phyloP scores from a whole-genome alignment of 805 yeast species.

The Candida patagonica region DNA sequence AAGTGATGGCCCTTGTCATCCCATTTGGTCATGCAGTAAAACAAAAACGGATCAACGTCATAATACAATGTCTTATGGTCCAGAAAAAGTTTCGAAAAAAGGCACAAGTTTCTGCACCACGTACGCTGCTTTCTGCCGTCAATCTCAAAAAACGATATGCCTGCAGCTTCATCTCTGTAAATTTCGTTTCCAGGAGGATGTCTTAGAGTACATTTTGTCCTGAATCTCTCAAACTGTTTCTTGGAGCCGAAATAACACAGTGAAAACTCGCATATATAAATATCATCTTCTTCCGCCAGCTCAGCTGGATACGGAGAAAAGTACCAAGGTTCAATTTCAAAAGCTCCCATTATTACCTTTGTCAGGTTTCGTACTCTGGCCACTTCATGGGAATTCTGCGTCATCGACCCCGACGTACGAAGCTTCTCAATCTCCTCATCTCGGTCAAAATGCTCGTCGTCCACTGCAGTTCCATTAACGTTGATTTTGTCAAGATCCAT shows the following conservation, averaged over 20 bases:
- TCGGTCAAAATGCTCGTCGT: constrained; percentile 64
- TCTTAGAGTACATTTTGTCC: constrained; percentile 75
- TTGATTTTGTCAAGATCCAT: constrained; percentile 78
- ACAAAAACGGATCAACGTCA: constrained; percentile 95
- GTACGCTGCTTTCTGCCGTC: constrained; percentile 95
- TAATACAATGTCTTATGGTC: constrained; percentile 96
- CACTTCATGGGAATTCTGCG: constrained; percentile 77
- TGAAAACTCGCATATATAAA: constrained; percentile 88
- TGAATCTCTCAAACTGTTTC: constrained; percentile 87
- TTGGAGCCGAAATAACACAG: constrained; percentile 79
- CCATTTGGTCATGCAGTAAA: constrained; percentile 88
- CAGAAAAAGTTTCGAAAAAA: constrained; percentile 78
- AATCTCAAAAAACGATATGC: constrained; percentile 91
- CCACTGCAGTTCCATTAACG: constrained; percentile 63
- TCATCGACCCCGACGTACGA: constrained; percentile 95
- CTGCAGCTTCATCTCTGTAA: constrained; percentile 70
- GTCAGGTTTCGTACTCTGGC: constrained; percentile 82
- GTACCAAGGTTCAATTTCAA: constrained; percentile 97
- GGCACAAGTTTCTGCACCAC: constrained; percentile 93
- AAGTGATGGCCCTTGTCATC: constrained; percentile 91
- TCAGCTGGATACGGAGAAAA: constrained; percentile 96
- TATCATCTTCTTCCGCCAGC: constrained; percentile 80
- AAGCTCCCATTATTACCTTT: constrained; percentile 75
- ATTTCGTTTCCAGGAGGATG: constrained; percentile 99
- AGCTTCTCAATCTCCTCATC: constrained; percentile 90